Evolutionary conservation across 2,329 filamentous ascomycete species (phyloP).

Genomic region (Colletotrichum sp.): DNA sequence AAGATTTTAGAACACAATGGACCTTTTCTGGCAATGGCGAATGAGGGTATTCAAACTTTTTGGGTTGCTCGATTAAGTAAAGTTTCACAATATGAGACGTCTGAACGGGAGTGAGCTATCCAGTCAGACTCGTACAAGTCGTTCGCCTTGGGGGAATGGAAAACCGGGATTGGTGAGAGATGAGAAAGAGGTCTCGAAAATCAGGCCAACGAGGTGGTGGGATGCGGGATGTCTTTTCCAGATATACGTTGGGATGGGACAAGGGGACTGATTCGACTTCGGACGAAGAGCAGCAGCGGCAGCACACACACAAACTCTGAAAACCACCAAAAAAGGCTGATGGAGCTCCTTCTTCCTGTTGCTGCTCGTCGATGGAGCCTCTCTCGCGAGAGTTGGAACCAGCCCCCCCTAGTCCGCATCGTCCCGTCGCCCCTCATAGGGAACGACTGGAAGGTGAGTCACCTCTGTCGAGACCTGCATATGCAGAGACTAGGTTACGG

Average conservation of each 20-base stretch:
- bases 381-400: background rate
- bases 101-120: background rate
- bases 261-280: constrained; percentile 4
- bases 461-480: constrained; percentile 24
- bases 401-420: constrained; percentile 9
- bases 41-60: background rate
- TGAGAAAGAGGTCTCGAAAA: constrained; percentile 2
- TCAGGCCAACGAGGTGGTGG: constrained; percentile 2
- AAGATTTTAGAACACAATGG: background rate
- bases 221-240: background rate
- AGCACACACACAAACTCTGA: background rate
- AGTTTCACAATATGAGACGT: background rate
- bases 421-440: constrained; percentile 16
- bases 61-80: background rate
- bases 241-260: constrained; percentile 3
- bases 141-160: background rate
- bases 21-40: background rate
- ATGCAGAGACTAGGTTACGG: constrained; percentile 11
- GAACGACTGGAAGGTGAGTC: constrained; percentile 30
- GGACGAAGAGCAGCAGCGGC: background rate
- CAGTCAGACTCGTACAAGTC: background rate
- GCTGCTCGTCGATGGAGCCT: background rate
- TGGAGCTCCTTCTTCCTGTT: background rate
- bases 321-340: background rate
- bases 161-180: background rate